Conservation (phyloP, 495 filamentous ascomycete species). For the Haplographium delicatum region DNA sequence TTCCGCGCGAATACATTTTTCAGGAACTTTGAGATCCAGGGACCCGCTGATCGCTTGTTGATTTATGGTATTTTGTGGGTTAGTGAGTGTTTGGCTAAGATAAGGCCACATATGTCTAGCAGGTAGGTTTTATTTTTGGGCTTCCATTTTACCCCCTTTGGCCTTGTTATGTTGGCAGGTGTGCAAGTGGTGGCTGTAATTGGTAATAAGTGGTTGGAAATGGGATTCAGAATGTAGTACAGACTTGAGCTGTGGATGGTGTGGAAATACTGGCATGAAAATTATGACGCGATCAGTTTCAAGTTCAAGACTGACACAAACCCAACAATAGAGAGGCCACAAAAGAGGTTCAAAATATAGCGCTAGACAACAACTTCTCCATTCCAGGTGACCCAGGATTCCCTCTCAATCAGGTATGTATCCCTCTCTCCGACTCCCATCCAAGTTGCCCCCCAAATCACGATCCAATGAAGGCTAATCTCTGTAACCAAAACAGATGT, state of each 20-base stretch:
- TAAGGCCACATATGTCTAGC: slow-evolving; percentile 62
- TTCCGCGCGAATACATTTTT: slow-evolving; percentile 99
- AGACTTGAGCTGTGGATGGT: not conserved
- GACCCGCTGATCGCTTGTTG: slow-evolving; percentile 86
- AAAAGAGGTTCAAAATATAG: slow-evolving; percentile 52
- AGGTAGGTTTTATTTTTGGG: slow-evolving; percentile 30
- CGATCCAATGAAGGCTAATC: too few relatives aligned
- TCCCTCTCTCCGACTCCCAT: not conserved
- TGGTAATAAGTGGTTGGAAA: not conserved
- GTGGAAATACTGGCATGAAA: too few relatives aligned
- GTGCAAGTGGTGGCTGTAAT: not conserved
- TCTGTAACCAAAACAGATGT: slow-evolving; percentile 50
- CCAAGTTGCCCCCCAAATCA: not conserved
- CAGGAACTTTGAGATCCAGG: slow-evolving; percentile 99
- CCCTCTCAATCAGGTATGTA: slow-evolving; percentile 75
- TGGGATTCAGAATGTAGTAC: too few relatives aligned
- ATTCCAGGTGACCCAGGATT: slow-evolving; percentile 93
- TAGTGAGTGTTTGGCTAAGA: slow-evolving; percentile 79
- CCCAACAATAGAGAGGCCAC: slow-evolving; percentile 38
- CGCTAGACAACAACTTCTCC: slow-evolving; percentile 82
- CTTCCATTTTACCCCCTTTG: not conserved
- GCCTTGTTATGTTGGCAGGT: not conserved
- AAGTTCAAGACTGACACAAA: too few relatives aligned
- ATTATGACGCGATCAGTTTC: too few relatives aligned
- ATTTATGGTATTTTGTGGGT: slow-evolving; percentile 97